Conservation (phyloP, 305 asterid species). For the Caryopteris hybrid region DNA sequence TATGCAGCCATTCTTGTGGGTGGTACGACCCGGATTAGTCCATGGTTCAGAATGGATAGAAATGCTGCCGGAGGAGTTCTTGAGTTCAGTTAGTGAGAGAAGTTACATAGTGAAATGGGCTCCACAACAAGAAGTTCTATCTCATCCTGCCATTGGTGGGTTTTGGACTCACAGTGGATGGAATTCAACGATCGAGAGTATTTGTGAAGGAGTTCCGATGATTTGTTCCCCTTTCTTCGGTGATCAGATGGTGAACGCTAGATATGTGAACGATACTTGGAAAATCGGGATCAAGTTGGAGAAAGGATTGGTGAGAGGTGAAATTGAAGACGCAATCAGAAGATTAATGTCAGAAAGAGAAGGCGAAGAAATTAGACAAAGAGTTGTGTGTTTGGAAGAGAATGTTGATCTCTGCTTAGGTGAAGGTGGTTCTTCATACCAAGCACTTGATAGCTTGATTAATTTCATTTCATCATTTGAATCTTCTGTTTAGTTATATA, state of each 20-base stretch:
- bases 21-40: slow-evolving; percentile 43
- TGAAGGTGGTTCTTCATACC: slow-evolving; percentile 31
- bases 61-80: slow-evolving; percentile 21
- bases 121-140: slow-evolving; percentile 49
- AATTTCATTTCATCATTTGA: slow-evolving; percentile 28
- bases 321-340: slow-evolving; percentile 26
- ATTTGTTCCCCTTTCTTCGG: slow-evolving; percentile 42
- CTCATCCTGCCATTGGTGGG: slow-evolving; percentile 42
- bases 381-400: slow-evolving; percentile 24
- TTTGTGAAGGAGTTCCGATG: slow-evolving; percentile 55
- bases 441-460: slow-evolving; percentile 27
- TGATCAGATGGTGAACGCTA: slow-evolving; percentile 44
- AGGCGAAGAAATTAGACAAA: slow-evolving; percentile 38
- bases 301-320: slow-evolving; percentile 33
- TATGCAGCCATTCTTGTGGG: slow-evolving; percentile 48
- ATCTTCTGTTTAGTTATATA: background rate
- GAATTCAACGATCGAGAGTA: slow-evolving; percentile 57
- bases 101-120: slow-evolving; percentile 52
- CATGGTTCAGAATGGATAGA: slow-evolving; percentile 30
- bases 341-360: slow-evolving; percentile 28
- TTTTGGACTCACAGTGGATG: slow-evolving; percentile 67
- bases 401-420: slow-evolving; percentile 21
- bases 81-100: slow-evolving; percentile 18
- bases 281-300: slow-evolving; percentile 41
- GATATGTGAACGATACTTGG: slow-evolving; percentile 46